Evolutionary conservation across 1,284 basidiomycete genomes (phyloP), one percentile per base, ranked within the genome.

Genomic region (Boletus sp.): DNA sequence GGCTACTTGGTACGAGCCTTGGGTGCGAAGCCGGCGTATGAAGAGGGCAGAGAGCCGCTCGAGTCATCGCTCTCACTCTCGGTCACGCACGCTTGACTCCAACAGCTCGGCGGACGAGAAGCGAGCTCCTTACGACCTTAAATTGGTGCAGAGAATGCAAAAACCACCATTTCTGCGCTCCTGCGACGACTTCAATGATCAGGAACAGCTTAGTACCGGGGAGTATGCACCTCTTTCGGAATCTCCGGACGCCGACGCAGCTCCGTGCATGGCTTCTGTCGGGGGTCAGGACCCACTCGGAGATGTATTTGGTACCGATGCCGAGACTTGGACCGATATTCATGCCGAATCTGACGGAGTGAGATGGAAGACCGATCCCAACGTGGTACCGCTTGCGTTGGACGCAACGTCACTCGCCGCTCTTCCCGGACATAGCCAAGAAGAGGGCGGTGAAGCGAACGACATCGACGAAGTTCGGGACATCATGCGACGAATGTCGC

Each of bases 1-100:
- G 66, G 91, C 90, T 14, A 78, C 79, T n/a, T 95, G 93, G 93
- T 95, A 89, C 66, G 87, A 89, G 21, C 83, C 85, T 9, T 94
- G 93, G 93, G 62, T 88, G 38, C 80, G 86, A 58, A 90, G 84
- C 66, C 78, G 89, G 58, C 81, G 80, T 61, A 76, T 78, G 51
- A 89, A 85, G 71, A 77, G 88, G 27, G 71, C 80, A 21, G 81
- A 81, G 65, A 81, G 80, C 64, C 76, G 73, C 58, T 71, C 71
- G 50, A 63, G 66, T 56, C 67, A 60, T 51, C 74, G 71, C 50
- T 74, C 71, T 59, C 61, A 7, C n/a, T 44, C 43, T 44, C 43
- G 49, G 9, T 55, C 74, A 31, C 66, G 56, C 51, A 61, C 70
- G 27, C 58, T 64, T 5, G 71, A 65, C 31, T 70, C 62, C 31